Conservation (phyloP, 2,329 filamentous ascomycete genomes). For the Epichloe aotearoae region DNA sequence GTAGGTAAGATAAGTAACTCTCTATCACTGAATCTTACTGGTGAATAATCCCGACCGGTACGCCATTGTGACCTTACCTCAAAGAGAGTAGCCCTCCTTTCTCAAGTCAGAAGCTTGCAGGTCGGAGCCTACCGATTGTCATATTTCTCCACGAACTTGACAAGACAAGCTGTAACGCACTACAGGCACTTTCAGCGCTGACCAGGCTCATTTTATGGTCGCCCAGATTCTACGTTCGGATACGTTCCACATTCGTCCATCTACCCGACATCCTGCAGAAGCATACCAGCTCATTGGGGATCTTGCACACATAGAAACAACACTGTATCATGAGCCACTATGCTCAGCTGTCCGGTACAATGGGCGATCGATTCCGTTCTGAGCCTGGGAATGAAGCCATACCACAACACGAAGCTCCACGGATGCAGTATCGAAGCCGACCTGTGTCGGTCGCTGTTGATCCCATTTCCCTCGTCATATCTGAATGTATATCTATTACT, state of each 20-base stretch:
- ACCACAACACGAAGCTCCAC: conserved; percentile 18
- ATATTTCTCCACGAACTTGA: not conserved
- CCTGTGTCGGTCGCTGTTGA: conserved; percentile 73
- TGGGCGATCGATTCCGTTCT: not conserved
- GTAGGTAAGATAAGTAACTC: too few species aligned
- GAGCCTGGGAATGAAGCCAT: not conserved
- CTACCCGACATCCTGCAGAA: not conserved
- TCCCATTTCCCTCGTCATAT: conserved; percentile 84
- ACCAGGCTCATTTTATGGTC: not conserved
- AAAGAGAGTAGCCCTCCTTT: not conserved
- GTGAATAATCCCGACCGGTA: too few species aligned
- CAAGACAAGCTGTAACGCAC: not conserved
- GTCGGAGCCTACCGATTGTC: not conserved
- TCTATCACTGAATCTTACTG: too few species aligned
- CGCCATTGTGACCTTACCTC: too few species aligned
- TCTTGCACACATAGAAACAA: not conserved
- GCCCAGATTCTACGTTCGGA: not conserved
- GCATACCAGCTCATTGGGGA: not conserved
- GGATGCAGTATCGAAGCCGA: conserved; percentile 47
- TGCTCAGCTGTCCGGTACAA: not conserved
- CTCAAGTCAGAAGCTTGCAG: not conserved
- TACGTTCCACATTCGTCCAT: not conserved
- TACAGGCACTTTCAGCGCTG: not conserved
- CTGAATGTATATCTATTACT: conserved; percentile 97
- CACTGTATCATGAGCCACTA: conserved; percentile 3